A percentile compares a stretch with the other conserved stretches of the same genome.
phyloP scores from a whole-genome alignment of 768 basidiomycete genomes.

The Tricholoma terreum region DNA sequence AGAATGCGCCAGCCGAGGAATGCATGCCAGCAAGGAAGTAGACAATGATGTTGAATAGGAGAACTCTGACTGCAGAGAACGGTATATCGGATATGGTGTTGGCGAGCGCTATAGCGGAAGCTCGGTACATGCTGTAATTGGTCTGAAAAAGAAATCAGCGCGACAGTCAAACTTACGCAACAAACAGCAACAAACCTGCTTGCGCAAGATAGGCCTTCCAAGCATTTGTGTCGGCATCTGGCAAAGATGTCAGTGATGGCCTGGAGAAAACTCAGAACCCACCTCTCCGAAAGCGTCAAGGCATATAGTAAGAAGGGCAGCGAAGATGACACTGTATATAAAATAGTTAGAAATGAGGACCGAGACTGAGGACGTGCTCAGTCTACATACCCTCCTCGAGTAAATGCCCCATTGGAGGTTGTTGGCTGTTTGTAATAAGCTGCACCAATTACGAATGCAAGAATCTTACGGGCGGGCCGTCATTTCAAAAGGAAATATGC shows the following conservation, averaged over 20 bases:
- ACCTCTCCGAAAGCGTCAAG: conserved; percentile 75
- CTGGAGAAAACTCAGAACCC: conserved; percentile 16
- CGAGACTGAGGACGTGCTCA: not conserved
- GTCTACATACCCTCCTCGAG: conserved; percentile 58
- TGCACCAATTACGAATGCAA: conserved; percentile 68
- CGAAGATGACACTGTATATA: conserved; percentile 60
- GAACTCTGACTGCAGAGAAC: conserved; percentile 56
- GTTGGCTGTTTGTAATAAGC: conserved; percentile 71
- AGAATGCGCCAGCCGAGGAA: conserved; percentile 42
- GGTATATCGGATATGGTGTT: conserved; percentile 70
- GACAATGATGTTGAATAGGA: conserved; percentile 61
- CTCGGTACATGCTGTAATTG: conserved; percentile 62
- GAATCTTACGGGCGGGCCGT: conserved; percentile 28
- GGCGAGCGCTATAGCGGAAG: conserved; percentile 60
- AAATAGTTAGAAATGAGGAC: not conserved
- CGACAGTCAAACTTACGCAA: not conserved
- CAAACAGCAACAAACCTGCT: conserved; percentile 42
- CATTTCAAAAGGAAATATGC: conserved; percentile 3
- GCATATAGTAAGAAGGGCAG: conserved; percentile 61
- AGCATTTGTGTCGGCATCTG: conserved; percentile 77
- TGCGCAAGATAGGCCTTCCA: conserved; percentile 72
- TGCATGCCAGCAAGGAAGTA: conserved; percentile 66
- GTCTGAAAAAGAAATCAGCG: conserved; percentile 31
- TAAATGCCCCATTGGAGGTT: conserved; percentile 81
- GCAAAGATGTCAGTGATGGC: conserved; percentile 7